Evolutionary conservation across 2,329 filamentous ascomycete species (phyloP).

Genomic region (Claviceps humidiphila): DNA sequence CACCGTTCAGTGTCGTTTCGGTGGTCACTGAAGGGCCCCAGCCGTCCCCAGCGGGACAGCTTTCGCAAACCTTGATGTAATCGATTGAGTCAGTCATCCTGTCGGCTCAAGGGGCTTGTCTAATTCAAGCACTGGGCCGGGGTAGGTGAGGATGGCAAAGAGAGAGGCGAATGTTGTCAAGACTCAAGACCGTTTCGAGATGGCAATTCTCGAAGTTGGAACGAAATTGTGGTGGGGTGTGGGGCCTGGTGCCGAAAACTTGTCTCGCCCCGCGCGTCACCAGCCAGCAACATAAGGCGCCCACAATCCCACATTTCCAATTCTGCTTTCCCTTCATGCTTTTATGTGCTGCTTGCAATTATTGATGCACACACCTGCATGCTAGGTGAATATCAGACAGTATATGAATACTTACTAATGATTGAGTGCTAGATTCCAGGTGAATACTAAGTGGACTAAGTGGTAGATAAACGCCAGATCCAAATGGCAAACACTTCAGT

Average conservation of each 20-base stretch:
- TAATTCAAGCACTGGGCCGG: neutral
- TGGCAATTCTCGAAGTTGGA: conserved; percentile 13
- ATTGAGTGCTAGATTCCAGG: too few relatives aligned
- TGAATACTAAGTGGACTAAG: too few relatives aligned
- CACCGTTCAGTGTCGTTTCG: conserved; percentile 84
- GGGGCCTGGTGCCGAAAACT: conserved; percentile 17
- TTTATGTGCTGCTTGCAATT: neutral
- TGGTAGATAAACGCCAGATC: too few relatives aligned
- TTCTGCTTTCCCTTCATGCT: neutral
- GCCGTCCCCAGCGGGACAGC: conserved; percentile 60
- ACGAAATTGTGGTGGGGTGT: conserved; percentile 32
- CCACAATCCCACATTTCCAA: conserved; percentile 4
- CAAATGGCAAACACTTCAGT: too few relatives aligned
- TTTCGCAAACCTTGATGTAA: conserved; percentile 51
- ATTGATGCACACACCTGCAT: neutral
- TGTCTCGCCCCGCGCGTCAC: conserved; percentile 15
- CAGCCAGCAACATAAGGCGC: conserved; percentile 1
- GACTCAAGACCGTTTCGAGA: conserved; percentile 9
- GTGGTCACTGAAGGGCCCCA: conserved; percentile 79
- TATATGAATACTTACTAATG: too few relatives aligned
- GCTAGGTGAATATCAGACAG: neutral
- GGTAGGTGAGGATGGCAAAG: neutral
- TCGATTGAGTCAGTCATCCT: conserved; percentile 42
- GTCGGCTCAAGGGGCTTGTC: conserved; percentile 4
- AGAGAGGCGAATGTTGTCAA: neutral